A percentile compares a stretch with the other conserved stretches of the same genome.
Conservation (phyloP, 805 yeast species). For the Spathaspora sp. region DNA sequence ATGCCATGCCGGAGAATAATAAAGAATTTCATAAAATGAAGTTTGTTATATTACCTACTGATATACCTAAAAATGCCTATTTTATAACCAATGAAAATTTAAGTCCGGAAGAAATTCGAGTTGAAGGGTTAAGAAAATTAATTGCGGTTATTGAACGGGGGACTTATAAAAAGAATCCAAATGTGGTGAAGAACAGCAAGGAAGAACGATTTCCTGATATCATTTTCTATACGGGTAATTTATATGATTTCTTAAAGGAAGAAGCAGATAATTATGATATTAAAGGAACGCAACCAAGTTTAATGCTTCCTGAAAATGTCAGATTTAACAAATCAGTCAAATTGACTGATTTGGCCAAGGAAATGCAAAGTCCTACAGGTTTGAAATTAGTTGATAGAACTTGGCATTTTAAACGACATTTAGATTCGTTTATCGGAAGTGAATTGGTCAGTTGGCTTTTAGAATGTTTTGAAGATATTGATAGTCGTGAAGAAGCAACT, state of each 20-base stretch:
- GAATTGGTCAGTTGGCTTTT: constrained; percentile 85
- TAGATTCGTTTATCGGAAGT: constrained; percentile 77
- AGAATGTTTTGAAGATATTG: constrained; percentile 73
- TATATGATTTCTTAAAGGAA: constrained; percentile 58
- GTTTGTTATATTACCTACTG: constrained; percentile 80
- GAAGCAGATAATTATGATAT: constrained; percentile 41
- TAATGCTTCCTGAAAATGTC: constrained; percentile 28
- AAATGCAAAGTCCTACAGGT: constrained; percentile 62
- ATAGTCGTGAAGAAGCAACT: constrained; percentile 79
- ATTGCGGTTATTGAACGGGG: constrained; percentile 61
- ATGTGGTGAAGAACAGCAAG: constrained; percentile 31
- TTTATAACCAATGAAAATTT: constrained; percentile 56
- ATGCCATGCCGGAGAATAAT: constrained; percentile 53
- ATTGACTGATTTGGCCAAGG: constrained; percentile 52
- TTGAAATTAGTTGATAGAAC: constrained; percentile 70
- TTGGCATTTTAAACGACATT: constrained; percentile 86
- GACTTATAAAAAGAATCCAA: constrained; percentile 23
- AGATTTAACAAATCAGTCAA: constrained; percentile 49
- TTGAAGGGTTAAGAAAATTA: constrained; percentile 82
- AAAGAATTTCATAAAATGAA: constrained; percentile 64
- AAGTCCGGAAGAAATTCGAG: constrained; percentile 78
- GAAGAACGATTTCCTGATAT: constrained; percentile 68
- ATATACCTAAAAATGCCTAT: constrained; percentile 54
- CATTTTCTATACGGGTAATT: constrained; percentile 81
- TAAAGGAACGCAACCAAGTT: constrained; percentile 33